A percentile compares a stretch with the other conserved stretches of the same genome.
phyloP scores from a whole-genome alignment of 2,329 filamentous ascomycete species.

The Phyllosticta citribraziliensis region DNA sequence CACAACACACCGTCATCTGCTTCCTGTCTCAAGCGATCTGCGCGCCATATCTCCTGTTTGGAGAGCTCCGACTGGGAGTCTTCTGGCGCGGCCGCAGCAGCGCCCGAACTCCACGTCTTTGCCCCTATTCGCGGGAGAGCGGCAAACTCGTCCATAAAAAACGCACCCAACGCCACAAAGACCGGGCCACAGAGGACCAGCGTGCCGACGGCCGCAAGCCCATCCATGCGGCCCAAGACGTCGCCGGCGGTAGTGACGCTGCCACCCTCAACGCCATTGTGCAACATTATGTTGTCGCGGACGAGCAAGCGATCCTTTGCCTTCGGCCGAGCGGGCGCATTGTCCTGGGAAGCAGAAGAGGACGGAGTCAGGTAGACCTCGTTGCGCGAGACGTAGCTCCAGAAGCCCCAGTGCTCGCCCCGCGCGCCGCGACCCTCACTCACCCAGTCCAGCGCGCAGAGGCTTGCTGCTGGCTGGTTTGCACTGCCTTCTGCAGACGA shows the following conservation, averaged over 20 bases:
- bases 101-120: conserved; percentile 56
- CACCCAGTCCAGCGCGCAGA: conserved; percentile 91
- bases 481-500: not conserved
- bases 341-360: conserved; percentile 10
- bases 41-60: conserved; percentile 40
- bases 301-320: conserved; percentile 54
- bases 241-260: conserved; percentile 21
- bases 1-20: conserved; percentile 26
- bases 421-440: conserved; percentile 75
- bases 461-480: conserved; percentile 24
- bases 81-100: conserved; percentile 15
- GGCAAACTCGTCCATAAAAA: conserved; percentile 72
- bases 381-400: conserved; percentile 71
- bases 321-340: not conserved
- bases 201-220: conserved; percentile 70
- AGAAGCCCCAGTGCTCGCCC: conserved; percentile 81
- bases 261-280: conserved; percentile 27
- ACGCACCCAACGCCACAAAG: conserved; percentile 55
- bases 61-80: conserved; percentile 18
- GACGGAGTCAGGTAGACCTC: conserved; percentile 59
- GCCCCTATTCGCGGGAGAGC: conserved; percentile 72
- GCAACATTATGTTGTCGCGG: conserved; percentile 74
- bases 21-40: conserved; percentile 48
- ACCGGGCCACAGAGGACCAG: conserved; percentile 69
- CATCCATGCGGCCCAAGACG: conserved; percentile 52